Conservation (phyloP, 2,329 filamentous ascomycete species). For the Sclerotinia subarctica region DNA sequence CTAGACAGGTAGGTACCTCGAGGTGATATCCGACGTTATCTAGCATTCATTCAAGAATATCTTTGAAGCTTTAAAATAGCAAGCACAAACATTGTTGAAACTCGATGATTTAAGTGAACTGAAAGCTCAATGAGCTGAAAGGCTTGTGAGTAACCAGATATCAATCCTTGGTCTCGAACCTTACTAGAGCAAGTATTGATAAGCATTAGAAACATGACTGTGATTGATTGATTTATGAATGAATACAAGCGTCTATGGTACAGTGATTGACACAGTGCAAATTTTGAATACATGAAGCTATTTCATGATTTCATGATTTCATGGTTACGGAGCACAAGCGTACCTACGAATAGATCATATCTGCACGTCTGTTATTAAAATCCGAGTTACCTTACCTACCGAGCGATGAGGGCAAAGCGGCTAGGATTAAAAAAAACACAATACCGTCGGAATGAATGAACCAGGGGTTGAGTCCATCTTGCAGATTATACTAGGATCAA, state of each 20-base stretch:
- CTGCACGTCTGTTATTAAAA: constrained; percentile 1
- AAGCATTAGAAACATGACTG: neutral
- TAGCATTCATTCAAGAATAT: neutral
- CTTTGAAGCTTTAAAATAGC: neutral
- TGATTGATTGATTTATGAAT: constrained; percentile 2
- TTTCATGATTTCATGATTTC: too few relatives aligned
- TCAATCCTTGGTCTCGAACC: neutral
- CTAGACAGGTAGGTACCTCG: too few relatives aligned
- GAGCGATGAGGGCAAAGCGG: neutral
- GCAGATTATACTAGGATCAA: neutral
- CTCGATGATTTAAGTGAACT: neutral
- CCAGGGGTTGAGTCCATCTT: neutral
- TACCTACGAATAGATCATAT: too few relatives aligned
- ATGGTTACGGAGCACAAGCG: too few relatives aligned
- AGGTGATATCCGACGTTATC: neutral
- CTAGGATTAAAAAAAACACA: constrained; percentile 2
- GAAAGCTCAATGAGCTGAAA: too few relatives aligned
- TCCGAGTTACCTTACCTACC: constrained; percentile 1
- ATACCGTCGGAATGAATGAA: neutral
- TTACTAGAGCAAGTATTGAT: neutral
- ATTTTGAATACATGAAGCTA: too few relatives aligned
- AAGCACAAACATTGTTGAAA: too few relatives aligned
- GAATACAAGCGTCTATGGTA: neutral
- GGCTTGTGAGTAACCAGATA: neutral
- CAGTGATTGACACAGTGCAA: neutral